These are phyloP conservation scores for Colletotrichum zoysiae DNA, from an alignment of 2,329 filamentous ascomycete species.

Conservation along the genomic window DNA sequence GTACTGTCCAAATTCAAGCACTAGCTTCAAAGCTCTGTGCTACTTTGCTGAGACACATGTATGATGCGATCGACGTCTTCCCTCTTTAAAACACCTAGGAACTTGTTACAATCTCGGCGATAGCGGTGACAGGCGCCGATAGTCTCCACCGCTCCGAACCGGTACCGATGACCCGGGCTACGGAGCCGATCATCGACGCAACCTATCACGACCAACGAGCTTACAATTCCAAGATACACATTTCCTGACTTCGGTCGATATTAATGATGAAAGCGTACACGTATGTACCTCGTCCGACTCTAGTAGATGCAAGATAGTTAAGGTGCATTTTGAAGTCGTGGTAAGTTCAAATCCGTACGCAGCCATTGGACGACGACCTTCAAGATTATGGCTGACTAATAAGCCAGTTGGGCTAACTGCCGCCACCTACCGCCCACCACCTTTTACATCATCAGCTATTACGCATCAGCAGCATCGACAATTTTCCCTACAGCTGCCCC, in stretches of 20 bases:
- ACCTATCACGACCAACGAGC: no score
- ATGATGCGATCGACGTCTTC: background rate
- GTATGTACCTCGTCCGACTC: no score
- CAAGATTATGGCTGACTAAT: slow-evolving; percentile 35
- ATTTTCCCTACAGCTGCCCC: slow-evolving; percentile 48
- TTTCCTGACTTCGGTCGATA: rapidly evolving
- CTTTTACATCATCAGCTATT: slow-evolving; percentile 40
- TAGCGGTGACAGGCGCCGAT: slow-evolving; percentile 17
- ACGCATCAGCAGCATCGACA: slow-evolving; percentile 53
- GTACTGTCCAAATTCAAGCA: background rate
- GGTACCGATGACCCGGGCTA: slow-evolving; percentile 17
- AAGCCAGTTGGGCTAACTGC: slow-evolving; percentile 5
- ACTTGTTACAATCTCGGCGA: slow-evolving; percentile 14
- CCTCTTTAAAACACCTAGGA: background rate
- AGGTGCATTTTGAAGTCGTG: background rate
- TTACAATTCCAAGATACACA: background rate
- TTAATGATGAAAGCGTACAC: no score
- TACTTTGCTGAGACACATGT: background rate
- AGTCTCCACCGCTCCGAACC: slow-evolving; percentile 28
- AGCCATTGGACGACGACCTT: slow-evolving; percentile 20
- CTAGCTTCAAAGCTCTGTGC: rapidly evolving
- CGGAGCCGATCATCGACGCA: background rate
- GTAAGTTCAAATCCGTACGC: slow-evolving; percentile 30
- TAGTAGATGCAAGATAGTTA: no score
- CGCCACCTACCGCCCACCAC: slow-evolving; percentile 40